phyloP scores from a whole-genome alignment of 495 filamentous ascomycete species.

The Podospora conica region DNA sequence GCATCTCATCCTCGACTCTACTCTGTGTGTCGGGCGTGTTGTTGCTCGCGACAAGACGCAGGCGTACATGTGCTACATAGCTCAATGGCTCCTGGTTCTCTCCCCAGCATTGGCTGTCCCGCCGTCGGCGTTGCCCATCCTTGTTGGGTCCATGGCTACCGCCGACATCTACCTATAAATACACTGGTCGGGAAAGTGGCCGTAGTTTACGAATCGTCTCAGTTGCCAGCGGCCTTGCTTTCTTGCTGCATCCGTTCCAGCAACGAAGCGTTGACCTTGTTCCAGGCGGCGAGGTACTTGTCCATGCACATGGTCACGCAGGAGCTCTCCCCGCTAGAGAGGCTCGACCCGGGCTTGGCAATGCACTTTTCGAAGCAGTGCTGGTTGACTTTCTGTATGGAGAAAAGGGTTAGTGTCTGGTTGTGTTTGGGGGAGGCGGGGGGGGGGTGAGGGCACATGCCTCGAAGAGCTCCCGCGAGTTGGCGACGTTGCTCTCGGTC shows the following conservation, averaged over 20 bases:
- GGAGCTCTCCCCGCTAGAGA: conserved; percentile 64
- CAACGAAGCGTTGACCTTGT: conserved; percentile 71
- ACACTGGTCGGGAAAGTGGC: not conserved
- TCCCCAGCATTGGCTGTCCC: not conserved
- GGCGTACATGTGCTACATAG: not conserved
- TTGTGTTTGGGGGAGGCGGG: not conserved
- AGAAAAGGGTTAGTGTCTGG: not conserved
- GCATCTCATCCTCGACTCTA: not conserved
- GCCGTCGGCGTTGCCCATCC: not conserved
- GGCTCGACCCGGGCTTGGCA: conserved; percentile 69
- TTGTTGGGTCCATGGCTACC: not conserved
- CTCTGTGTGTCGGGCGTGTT: not conserved
- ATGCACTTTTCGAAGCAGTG: conserved; percentile 95
- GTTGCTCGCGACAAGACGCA: not conserved
- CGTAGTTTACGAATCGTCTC: not conserved
- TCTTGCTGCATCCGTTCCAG: conserved; percentile 62
- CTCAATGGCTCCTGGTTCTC: not conserved
- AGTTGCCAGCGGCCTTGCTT: conserved; percentile 28
- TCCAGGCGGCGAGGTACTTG: conserved; percentile 96
- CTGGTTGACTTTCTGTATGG: conserved; percentile 80
- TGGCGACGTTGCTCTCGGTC: conserved; percentile 65
- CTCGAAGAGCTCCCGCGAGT: conserved; percentile 68
- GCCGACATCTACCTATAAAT: not conserved
- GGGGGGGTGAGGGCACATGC: conserved; percentile 40
- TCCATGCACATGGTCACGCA: conserved; percentile 91